A percentile compares a stretch with the other conserved stretches of the same genome.
phyloP scores from a whole-genome alignment of 2,329 filamentous ascomycete species.

The Nothophoma quercina region DNA sequence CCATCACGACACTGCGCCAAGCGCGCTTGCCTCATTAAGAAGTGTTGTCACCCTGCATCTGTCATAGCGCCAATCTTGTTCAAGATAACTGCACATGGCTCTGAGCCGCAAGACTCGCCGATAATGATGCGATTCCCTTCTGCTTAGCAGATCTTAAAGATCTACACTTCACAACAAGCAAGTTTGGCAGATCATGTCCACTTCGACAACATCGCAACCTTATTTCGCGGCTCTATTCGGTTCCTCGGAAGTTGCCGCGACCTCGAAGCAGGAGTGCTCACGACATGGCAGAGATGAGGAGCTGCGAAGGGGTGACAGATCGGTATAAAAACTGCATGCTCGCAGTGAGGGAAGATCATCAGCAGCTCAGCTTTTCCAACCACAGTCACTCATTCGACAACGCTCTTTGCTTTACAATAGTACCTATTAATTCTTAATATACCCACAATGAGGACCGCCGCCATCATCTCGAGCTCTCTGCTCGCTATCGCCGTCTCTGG shows the following conservation, averaged over 20 bases:
- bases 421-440: constrained; percentile 6
- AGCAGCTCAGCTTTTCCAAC: constrained; percentile 10
- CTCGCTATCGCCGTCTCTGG: constrained; percentile 13
- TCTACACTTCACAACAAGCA: constrained; percentile 3
- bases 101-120: constrained; percentile 2
- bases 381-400: constrained; percentile 14
- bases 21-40: neutral
- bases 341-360: neutral
- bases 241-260: constrained; percentile 8
- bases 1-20: neutral
- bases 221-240: neutral
- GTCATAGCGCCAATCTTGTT: neutral
- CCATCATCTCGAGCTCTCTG: constrained; percentile 13
- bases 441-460: constrained; percentile 12
- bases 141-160: constrained; percentile 3
- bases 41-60: neutral
- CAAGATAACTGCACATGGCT: neutral
- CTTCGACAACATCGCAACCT: neutral
- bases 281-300: constrained; percentile 7
- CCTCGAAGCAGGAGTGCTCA: neutral
- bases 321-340: constrained; percentile 10
- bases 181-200: neutral
- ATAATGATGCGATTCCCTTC: neutral
- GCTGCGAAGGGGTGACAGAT: neutral
- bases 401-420: neutral